Conservation (phyloP, 441 rosid species). For the Viola pubescens region DNA sequence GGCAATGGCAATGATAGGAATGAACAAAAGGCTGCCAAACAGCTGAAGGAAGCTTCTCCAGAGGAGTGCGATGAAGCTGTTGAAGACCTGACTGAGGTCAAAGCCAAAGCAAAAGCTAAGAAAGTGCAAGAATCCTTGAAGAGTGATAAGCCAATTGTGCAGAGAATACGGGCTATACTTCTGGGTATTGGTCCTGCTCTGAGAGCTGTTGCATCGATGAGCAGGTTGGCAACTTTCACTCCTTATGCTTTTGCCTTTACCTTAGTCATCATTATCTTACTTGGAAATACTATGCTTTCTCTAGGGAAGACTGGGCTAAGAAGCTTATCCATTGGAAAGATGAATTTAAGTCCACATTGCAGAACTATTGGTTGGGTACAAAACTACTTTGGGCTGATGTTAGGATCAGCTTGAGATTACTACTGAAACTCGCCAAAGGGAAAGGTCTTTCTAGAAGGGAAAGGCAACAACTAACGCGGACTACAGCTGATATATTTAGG, state of each 20-base stretch:
- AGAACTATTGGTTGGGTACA: conserved; percentile 90
- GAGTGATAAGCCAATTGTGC: conserved; percentile 40
- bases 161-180: conserved; percentile 52
- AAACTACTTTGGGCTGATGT: conserved; percentile 89
- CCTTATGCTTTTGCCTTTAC: conserved; percentile 14
- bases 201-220: conserved; percentile 90
- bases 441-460: conserved; percentile 86
- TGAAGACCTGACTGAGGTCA: conserved; percentile 71
- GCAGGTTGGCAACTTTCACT: conserved; percentile 50
- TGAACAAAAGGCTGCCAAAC: conserved; percentile 38
- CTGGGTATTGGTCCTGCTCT: conserved; percentile 92
- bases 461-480: conserved; percentile 79
- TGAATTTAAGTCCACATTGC: conserved; percentile 34
- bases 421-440: conserved; percentile 74
- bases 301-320: conserved; percentile 30
- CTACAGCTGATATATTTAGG: conserved; percentile 89
- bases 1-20: conserved; percentile 31
- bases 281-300: conserved; percentile 15
- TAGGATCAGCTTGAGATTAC: conserved; percentile 76
- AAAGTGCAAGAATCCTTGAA: conserved; percentile 60
- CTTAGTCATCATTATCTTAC: conserved; percentile 15
- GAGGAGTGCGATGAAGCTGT: conserved; percentile 97
- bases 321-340: conserved; percentile 31
- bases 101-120: conserved; percentile 93
- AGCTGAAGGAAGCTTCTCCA: conserved; percentile 77